Conservation (phyloP, 1,139 yeast species). For the Groenewaldozyma auringiensis region DNA sequence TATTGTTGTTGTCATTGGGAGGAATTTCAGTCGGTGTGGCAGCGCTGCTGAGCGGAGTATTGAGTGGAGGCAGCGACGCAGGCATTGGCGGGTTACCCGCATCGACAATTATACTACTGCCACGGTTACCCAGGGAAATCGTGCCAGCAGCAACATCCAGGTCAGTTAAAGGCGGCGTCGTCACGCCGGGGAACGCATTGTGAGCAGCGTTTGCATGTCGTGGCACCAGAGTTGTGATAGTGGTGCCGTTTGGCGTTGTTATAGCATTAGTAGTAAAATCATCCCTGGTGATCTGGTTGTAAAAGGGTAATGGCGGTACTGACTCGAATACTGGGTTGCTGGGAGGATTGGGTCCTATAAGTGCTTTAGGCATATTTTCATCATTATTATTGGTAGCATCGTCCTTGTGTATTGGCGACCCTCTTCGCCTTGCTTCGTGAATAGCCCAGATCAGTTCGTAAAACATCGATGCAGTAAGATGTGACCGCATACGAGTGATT, state of each 20-base stretch:
- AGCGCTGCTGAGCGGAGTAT: neutral
- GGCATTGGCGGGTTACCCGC: neutral
- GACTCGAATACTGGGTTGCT: slow-evolving; percentile 17
- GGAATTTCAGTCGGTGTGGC: slow-evolving; percentile 7
- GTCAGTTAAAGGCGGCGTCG: slow-evolving; percentile 1
- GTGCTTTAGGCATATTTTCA: slow-evolving; percentile 21
- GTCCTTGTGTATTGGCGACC: slow-evolving; percentile 22
- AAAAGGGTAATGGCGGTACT: slow-evolving; percentile 74
- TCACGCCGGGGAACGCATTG: slow-evolving; percentile 9
- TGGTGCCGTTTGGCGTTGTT: slow-evolving; percentile 89
- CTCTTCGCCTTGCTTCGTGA: slow-evolving; percentile 82
- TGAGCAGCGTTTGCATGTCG: slow-evolving; percentile 34
- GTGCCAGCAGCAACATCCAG: neutral
- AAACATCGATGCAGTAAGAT: slow-evolving; percentile 81
- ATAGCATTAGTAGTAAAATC: slow-evolving; percentile 79
- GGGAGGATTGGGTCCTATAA: slow-evolving; percentile 24
- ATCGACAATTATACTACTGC: neutral
- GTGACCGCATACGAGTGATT: slow-evolving; percentile 83
- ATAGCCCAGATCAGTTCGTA: slow-evolving; percentile 93
- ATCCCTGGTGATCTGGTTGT: slow-evolving; percentile 86
- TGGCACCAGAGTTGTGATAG: slow-evolving; percentile 81
- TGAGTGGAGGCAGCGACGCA: neutral
- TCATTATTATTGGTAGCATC: slow-evolving; percentile 11
- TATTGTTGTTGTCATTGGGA: slow-evolving; percentile 3
- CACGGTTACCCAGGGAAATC: neutral